Base-by-base conservation (phyloP, 768 basidiomycete genomes). In the Lactarius indigo region DNA sequence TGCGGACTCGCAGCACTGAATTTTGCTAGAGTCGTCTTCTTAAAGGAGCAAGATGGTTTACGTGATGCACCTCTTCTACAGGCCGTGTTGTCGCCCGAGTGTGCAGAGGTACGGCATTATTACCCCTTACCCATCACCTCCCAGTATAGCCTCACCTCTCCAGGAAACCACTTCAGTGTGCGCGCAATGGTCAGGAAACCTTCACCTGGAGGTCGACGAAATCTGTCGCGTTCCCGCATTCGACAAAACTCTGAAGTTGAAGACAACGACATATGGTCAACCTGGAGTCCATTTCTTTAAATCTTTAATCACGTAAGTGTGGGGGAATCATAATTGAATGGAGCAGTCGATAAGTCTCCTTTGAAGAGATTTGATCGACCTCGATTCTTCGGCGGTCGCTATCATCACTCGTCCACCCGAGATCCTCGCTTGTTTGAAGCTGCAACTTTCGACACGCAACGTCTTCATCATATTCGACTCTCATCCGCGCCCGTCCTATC, bases 381-480 rank as follows among this genome's bases (percentile, higher is more conserved):
- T 71, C 63, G 55, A 71, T 26, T 35, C 74, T 66, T 72, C 78
- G 59, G 64, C 79, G 55, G 82, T 82, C 61, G 78, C 77, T 41
- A 79, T 89, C 59, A 84, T 90, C 66, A 90, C 89, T 0, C 86
- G 87, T 26, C 87, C 89, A 41, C 88, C 89, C 0, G 89, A 90
- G 72, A 89, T 90, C 61, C 74, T 90, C 15, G 79, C 83, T 20
- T 84, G 86, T 71, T 72, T 87, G 66, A 79, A 76, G 65, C 70
- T 79, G 44, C 61, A 68, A 39, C 70, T 60, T 20, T 41, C 61
- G 7, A 37, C 58, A 2, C 44, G 61, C n/a, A 73, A 76, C 28
- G 73, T 85, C 18, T 89, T 85, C 69, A 79, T 84, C 55, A 76
- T 89, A 52, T 90, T 90, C 65, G 88, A 90, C 75, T 87, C 88